Percentiles rank a stretch among this genome's conserved stretches.
These are phyloP conservation scores for Davidsoniella eucalypti DNA, from an alignment of 2,329 filamentous ascomycete species.

Conservation along the genomic window DNA sequence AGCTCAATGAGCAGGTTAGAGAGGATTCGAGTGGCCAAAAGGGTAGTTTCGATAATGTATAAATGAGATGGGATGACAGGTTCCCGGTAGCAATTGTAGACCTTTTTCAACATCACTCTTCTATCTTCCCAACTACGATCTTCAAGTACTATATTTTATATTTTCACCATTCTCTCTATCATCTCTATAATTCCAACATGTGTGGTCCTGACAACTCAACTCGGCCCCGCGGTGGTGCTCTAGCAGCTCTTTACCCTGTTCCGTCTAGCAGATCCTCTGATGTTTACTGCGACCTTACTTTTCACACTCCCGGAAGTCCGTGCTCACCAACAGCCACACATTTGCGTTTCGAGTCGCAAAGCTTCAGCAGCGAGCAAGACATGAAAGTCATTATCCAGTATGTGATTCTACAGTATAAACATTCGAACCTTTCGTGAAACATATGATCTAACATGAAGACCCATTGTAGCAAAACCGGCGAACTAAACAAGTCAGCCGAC, in stretches of 20 bases:
- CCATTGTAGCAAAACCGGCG: constrained; percentile 5
- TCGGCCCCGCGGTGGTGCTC: constrained; percentile 28
- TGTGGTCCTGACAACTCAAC: constrained; percentile 28
- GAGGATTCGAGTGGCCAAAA: neutral
- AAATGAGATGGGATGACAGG: neutral
- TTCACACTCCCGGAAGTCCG: constrained; percentile 26
- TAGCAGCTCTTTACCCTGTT: constrained; percentile 26
- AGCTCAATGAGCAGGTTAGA: too few relatives aligned
- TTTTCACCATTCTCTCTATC: neutral
- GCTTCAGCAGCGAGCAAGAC: constrained; percentile 13
- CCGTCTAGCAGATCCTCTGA: neutral
- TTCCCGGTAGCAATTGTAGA: neutral
- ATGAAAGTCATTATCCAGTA: constrained; percentile 30
- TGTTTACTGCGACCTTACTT: constrained; percentile 25
- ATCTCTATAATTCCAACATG: constrained; percentile 19
- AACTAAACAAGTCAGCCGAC: constrained; percentile 22
- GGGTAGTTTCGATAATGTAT: neutral
- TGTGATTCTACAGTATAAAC: constrained; percentile 13
- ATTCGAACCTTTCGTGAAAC: neutral
- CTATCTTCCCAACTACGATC: neutral
- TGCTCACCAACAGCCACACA: constrained; percentile 25
- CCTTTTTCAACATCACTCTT: neutral
- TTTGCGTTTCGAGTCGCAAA: constrained; percentile 23
- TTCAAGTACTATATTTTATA: neutral
- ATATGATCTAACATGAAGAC: neutral